Percentiles rank a stretch among this genome's conserved stretches.
Evolutionary conservation across 2,329 filamentous ascomycete species (phyloP).

Genomic region (Fusarium dimerum): DNA sequence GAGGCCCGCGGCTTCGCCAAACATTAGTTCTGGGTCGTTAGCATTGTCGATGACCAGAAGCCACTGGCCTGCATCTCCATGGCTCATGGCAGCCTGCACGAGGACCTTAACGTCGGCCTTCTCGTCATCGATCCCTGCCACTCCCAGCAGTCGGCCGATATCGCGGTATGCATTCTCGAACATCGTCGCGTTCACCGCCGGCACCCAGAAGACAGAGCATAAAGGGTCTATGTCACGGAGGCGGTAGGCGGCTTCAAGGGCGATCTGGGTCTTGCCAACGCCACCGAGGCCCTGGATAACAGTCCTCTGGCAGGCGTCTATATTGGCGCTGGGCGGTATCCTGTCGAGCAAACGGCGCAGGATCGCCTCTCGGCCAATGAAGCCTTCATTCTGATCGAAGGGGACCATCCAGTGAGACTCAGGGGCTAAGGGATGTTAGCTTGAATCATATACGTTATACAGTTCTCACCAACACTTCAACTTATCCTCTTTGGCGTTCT

Average conservation of each 20-base stretch:
- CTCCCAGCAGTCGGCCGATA: conserved; percentile 32
- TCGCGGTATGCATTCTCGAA: conserved; percentile 38
- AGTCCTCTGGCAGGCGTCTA: conserved; percentile 6
- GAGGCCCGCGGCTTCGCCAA: conserved; percentile 17
- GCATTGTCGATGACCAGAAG: conserved; percentile 47
- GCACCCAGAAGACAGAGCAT: conserved; percentile 46
- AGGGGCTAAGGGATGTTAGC: not conserved
- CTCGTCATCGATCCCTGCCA: conserved; percentile 33
- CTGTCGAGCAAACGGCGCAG: conserved; percentile 6
- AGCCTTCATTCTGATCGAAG: conserved; percentile 28
- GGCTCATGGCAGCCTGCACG: conserved; percentile 36
- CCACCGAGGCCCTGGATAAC: conserved; percentile 33
- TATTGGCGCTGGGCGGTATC: conserved; percentile 1
- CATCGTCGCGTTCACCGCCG: conserved; percentile 25
- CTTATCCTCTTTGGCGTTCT: not conserved
- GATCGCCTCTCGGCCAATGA: conserved; percentile 23
- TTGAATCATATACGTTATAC: not conserved
- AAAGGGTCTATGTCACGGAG: conserved; percentile 24
- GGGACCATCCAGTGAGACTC: conserved; percentile 12
- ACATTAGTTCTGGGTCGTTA: conserved; percentile 38
- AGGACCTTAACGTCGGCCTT: conserved; percentile 37
- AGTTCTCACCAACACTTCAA: not conserved
- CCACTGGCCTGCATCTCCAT: conserved; percentile 34
- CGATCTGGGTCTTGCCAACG: conserved; percentile 42
- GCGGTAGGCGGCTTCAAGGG: conserved; percentile 35